Evolutionary conservation across 257 asterid genomes (phyloP), one percentile per base, ranked within the genome.

Genomic region (Rauvolfia tetraphylla): DNA sequence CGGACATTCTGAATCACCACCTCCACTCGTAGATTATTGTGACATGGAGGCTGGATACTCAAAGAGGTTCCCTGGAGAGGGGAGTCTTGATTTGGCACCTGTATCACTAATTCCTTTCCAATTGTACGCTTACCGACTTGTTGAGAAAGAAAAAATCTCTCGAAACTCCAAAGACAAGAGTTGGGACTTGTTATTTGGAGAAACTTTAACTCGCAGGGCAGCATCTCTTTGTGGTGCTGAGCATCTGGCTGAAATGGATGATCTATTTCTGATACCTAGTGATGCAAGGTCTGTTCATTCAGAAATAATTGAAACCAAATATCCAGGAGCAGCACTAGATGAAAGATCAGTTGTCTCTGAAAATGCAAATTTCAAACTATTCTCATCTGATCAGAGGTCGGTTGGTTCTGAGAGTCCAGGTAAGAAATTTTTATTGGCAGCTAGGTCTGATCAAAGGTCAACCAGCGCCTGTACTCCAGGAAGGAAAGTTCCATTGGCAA

Each of bases 1-100:
- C n/a, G 97, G 96, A 4, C 88, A 85, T 48, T 96, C 98, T 0
- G 91, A 91, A 63, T 88, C 88, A 18, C 89, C 98, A 7, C 97
- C 96, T 10, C 97, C 95, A 10, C 90, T 89, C 3, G 91, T 93
- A 1, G 97, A 93, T 73, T 93, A 90, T 38, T 88, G 85, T 66
- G 97, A 93, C 82, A 86, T 93, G 78, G 96, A 93, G 80, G 79
- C 84, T 0, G 88, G 83, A 5, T 91, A 82, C 77, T 76, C 88
- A 71, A 89, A 80, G 82, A 93, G 88, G 79, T 78, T 87, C 25
- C 74, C 71, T 0, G 78, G 17, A 3, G 89, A 87, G 48, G 90
- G 69, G 42, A 82, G 29, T 9, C 76, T 29, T 36, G 79, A 73
- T 74, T 58, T 81, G 75, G 73, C 82, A 22, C 86, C 93, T 0